phyloP scores from a whole-genome alignment of 2,329 filamentous ascomycete species.

The Aureobasidium subglaciale region DNA sequence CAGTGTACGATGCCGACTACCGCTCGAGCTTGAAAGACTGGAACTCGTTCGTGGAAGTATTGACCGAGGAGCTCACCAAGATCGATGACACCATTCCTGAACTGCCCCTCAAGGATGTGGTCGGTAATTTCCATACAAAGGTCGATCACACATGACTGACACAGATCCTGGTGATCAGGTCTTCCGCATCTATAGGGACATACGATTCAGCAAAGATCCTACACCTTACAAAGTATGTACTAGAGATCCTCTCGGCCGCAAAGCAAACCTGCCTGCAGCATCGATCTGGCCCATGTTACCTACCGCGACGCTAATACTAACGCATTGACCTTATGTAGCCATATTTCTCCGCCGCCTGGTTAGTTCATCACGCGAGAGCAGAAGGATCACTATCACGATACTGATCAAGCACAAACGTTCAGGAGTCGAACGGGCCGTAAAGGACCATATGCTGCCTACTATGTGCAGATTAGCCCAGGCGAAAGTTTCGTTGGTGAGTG shows the following conservation, averaged over 20 bases:
- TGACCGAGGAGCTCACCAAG: constrained; percentile 63
- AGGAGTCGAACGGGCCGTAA: constrained; percentile 80
- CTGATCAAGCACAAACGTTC: constrained; percentile 12
- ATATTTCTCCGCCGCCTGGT: constrained; percentile 78
- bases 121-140: constrained; percentile 29
- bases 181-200: constrained; percentile 81
- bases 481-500: constrained; percentile 63
- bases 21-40: constrained; percentile 73
- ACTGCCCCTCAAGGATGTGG: constrained; percentile 74
- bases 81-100: constrained; percentile 79
- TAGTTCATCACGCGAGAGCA: constrained; percentile 20
- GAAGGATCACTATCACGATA: constrained; percentile 3
- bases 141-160: constrained; percentile 1
- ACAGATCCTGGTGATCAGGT: constrained; percentile 38
- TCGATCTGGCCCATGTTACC: not conserved
- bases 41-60: constrained; percentile 65
- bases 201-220: constrained; percentile 75
- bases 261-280: not conserved
- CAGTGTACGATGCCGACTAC: constrained; percentile 75
- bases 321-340: constrained; percentile 44
- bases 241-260: not conserved
- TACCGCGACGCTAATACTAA: constrained; percentile 5
- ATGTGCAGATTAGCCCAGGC: constrained; percentile 70
- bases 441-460: constrained; percentile 82
- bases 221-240: constrained; percentile 75